Evolutionary conservation across 768 basidiomycete species (phyloP).

Genomic region (Tylopilus felleus): DNA sequence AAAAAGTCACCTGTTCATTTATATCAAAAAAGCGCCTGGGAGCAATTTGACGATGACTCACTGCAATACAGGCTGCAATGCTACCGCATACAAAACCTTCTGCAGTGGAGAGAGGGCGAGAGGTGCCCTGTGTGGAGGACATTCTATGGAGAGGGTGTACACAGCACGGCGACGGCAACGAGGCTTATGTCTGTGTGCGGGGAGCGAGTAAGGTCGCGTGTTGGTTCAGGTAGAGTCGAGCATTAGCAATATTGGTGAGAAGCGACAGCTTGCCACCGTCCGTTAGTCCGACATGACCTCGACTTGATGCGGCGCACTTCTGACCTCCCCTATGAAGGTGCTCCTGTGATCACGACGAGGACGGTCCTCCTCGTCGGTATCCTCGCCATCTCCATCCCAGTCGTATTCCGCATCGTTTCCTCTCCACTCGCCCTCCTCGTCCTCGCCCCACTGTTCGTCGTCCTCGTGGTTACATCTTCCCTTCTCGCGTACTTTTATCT

Average conservation of each 20-base stretch:
- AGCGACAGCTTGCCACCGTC: not conserved
- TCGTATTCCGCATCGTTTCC: constrained; percentile 52
- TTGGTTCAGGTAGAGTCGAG: no score
- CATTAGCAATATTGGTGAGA: no score
- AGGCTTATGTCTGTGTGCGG: not conserved
- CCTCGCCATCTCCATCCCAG: constrained; percentile 55
- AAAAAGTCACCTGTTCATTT: constrained; percentile 64
- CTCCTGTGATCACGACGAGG: constrained; percentile 43
- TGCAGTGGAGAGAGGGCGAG: constrained; percentile 51
- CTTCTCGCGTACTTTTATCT: constrained; percentile 53
- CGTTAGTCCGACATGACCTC: not conserved
- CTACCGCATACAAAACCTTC: constrained; percentile 91
- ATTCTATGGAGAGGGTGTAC: constrained; percentile 9
- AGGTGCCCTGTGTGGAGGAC: constrained; percentile 11
- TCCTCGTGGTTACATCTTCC: constrained; percentile 47
- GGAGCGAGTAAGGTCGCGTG: no score
- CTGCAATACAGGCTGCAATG: constrained; percentile 87
- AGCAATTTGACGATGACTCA: constrained; percentile 30
- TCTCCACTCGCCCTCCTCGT: constrained; percentile 65
- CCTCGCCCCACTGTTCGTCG: constrained; percentile 56
- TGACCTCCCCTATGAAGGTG: constrained; percentile 35
- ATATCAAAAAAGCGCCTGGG: constrained; percentile 6
- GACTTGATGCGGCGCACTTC: constrained; percentile 16
- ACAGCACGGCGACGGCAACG: not conserved
- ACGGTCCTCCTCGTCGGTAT: constrained; percentile 56